These are phyloP conservation scores for Neocallimastix lanati DNA, from an alignment of 192 early-diverging fungal species.

Conservation along the genomic window DNA sequence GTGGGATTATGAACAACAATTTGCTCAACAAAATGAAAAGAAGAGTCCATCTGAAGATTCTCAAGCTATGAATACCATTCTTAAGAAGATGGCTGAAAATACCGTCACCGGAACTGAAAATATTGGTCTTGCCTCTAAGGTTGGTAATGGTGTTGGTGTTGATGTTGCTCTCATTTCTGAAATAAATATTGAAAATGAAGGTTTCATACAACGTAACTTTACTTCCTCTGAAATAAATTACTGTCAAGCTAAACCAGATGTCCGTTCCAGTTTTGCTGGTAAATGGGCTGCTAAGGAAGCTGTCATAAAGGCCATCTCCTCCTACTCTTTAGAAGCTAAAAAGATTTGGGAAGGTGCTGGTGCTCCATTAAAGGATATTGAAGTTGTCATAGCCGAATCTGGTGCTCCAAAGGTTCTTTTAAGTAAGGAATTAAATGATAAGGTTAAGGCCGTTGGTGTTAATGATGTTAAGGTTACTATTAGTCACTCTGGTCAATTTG, in stretches of 20 bases:
- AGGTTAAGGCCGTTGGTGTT: constrained; percentile 49
- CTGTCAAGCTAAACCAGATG: constrained; percentile 48
- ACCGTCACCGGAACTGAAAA: neutral
- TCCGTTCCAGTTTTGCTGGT: constrained; percentile 71
- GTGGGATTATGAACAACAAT: constrained; percentile 31
- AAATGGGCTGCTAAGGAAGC: constrained; percentile 95
- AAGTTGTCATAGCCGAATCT: constrained; percentile 45
- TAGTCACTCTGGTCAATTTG: constrained; percentile 77
- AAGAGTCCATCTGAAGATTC: constrained; percentile 22
- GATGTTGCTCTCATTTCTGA: constrained; percentile 75
- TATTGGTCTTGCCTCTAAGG: neutral
- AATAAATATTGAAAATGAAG: constrained; percentile 63
- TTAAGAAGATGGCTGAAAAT: neutral
- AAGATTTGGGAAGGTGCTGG: constrained; percentile 61
- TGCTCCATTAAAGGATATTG: constrained; percentile 79
- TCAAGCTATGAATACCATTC: neutral
- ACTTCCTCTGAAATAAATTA: constrained; percentile 57
- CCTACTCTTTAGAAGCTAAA: neutral
- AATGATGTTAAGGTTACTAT: constrained; percentile 75
- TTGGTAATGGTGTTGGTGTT: constrained; percentile 44
- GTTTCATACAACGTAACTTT: constrained; percentile 84
- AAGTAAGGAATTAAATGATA: constrained; percentile 59
- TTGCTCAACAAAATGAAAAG: constrained; percentile 1
- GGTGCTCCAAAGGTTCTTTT: constrained; percentile 68
- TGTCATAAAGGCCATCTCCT: constrained; percentile 75